Evolutionary conservation across 805 yeast genomes (phyloP).

Genomic region (Cyberlindnera petersonii): DNA sequence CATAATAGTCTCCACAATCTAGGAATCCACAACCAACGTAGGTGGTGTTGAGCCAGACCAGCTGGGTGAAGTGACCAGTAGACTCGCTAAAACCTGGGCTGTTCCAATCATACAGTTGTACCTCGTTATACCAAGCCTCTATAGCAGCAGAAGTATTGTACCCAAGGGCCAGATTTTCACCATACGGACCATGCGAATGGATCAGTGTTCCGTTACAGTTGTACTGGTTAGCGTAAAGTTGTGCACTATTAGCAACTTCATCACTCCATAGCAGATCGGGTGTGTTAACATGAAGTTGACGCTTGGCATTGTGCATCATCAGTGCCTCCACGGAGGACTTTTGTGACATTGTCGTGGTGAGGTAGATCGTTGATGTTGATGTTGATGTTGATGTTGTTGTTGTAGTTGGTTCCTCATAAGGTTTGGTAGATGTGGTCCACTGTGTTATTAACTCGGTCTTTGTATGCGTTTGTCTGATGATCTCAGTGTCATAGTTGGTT

Average conservation of each 20-base stretch:
- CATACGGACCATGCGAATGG: conserved; percentile 60
- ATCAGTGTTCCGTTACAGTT: conserved; percentile 52
- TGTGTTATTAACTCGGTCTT: conserved; percentile 8
- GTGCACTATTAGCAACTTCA: conserved; percentile 51
- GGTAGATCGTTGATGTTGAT: no score
- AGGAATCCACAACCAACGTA: conserved; percentile 68
- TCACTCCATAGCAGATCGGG: conserved; percentile 52
- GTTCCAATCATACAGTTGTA: conserved; percentile 46
- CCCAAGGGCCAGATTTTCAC: conserved; percentile 83
- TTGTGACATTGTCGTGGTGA: conserved; percentile 13
- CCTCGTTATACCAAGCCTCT: conserved; percentile 74
- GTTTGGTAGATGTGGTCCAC: conserved; percentile 9
- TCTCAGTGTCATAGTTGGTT: conserved; percentile 6
- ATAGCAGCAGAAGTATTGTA: conserved; percentile 55
- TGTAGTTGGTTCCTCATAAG: conserved; percentile 17
- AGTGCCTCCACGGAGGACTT: conserved; percentile 9
- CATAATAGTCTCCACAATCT: conserved; percentile 47
- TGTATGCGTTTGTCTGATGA: conserved; percentile 3
- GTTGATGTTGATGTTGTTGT: conserved; percentile 17
- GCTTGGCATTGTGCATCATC: conserved; percentile 49
- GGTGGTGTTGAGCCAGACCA: conserved; percentile 65
- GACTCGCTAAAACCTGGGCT: conserved; percentile 41
- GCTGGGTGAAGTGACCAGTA: conserved; percentile 79
- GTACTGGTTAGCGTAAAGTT: conserved; percentile 49
- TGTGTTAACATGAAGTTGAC: conserved; percentile 48